Evolutionary conservation across 139 green algal species (phyloP).

Genomic region (Deuterostichococcus epilithicus): DNA sequence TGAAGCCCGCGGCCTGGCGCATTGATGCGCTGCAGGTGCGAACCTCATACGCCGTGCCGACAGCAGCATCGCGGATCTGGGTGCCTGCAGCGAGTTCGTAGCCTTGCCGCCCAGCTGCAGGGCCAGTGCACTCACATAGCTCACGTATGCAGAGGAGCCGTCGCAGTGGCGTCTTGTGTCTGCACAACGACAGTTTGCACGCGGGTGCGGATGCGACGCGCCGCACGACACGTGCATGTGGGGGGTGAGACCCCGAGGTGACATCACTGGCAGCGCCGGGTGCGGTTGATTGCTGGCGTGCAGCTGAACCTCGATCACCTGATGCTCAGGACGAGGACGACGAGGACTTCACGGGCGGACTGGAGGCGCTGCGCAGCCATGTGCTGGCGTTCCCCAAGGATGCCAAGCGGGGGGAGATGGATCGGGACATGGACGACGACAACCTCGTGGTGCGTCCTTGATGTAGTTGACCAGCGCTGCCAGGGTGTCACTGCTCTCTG

Average conservation of each 20-base stretch:
- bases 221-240: background rate
- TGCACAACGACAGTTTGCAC: conserved; percentile 2
- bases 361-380: conserved; percentile 40
- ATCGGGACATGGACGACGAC: conserved; percentile 42
- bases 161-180: too few relatives aligned
- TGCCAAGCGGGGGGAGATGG: background rate
- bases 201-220: background rate
- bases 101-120: too few relatives aligned
- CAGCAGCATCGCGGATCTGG: conserved; percentile 9
- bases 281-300: conserved; percentile 4
- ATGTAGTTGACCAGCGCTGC: background rate
- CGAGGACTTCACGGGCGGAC: conserved; percentile 32
- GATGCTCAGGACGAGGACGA: conserved; percentile 10
- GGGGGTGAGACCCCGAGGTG: background rate
- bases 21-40: conserved; percentile 30
- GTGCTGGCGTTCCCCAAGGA: conserved; percentile 43
- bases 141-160: too few relatives aligned
- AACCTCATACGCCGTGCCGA: background rate
- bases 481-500: background rate
- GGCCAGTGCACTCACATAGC: too few relatives aligned
- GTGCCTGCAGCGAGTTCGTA: background rate
- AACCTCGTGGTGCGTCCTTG: conserved; percentile 62
- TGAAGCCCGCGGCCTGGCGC: conserved; percentile 74
- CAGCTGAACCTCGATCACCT: too few relatives aligned
- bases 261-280: background rate